Conservation (phyloP, 2,329 filamentous ascomycete species). For the Biscogniauxia marginata region DNA sequence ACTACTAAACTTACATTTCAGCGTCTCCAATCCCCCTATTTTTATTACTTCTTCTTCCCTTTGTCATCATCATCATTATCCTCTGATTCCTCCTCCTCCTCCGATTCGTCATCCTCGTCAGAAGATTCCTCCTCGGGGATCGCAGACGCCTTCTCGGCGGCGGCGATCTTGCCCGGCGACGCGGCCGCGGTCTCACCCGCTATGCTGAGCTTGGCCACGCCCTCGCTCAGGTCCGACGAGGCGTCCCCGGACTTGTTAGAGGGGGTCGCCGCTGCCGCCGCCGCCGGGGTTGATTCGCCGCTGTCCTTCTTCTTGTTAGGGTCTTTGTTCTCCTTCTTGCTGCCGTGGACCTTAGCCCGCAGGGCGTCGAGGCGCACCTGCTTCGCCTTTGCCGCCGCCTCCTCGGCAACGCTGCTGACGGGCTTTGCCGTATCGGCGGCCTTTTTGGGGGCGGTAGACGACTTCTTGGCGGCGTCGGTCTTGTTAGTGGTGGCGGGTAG, state of each 20-base stretch:
- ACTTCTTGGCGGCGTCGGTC: conserved; percentile 20
- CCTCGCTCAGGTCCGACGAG: no score
- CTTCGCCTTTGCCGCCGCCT: conserved; percentile 65
- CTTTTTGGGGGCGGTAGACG: conserved; percentile 23
- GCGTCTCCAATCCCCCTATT: no score
- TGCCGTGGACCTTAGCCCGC: conserved; percentile 54
- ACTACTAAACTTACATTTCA: no score
- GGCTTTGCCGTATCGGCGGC: conserved; percentile 33
- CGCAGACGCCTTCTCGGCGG: conserved; percentile 38
- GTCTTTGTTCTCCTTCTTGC: conserved; percentile 34
- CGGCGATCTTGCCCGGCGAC: conserved; percentile 39
- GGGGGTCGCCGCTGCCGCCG: no score
- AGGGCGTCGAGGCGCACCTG: conserved; percentile 53
- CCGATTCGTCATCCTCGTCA: no score
- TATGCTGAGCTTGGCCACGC: no score
- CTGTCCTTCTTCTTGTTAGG: conserved; percentile 1
- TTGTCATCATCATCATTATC: conserved; percentile 26
- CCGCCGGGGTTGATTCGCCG: not conserved
- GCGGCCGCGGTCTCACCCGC: no score
- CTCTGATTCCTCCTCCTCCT: conserved; percentile 34
- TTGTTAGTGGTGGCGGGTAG: conserved; percentile 32
- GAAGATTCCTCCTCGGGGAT: conserved; percentile 42
- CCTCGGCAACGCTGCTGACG: conserved; percentile 58
- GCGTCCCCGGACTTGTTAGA: no score
- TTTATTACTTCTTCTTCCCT: conserved; percentile 24